Conservation (phyloP, 139 green algal genomes). For the Eudorina sp. region DNA sequence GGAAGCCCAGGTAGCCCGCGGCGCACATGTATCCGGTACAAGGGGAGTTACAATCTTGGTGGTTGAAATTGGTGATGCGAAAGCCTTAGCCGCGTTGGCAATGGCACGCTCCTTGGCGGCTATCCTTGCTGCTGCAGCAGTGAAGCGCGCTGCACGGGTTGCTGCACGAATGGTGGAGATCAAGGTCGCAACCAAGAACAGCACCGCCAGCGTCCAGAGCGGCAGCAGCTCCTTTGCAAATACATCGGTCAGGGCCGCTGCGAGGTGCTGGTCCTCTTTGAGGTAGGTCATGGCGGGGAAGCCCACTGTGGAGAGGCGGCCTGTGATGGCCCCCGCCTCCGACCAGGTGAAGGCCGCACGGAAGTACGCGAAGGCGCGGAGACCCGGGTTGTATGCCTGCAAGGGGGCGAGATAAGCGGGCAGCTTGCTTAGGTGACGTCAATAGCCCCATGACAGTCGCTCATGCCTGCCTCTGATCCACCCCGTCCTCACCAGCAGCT, state of each 20-base stretch:
- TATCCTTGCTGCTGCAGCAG: background rate
- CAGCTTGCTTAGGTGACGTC: no score
- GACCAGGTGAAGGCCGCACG: constrained; percentile 8
- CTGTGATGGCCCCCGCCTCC: background rate
- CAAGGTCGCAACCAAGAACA: background rate
- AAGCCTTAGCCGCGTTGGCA: no score
- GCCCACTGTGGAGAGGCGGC: constrained; percentile 9
- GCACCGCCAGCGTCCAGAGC: constrained; percentile 20
- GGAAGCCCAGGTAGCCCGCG: no score
- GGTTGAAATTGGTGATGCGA: no score
- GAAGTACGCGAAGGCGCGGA: constrained; percentile 33
- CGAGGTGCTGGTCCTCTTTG: background rate
- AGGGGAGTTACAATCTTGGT: no score
- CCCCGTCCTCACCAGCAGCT: constrained; percentile 50
- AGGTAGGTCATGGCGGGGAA: constrained; percentile 49
- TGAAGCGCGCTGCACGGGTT: background rate
- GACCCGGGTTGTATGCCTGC: constrained; percentile 32
- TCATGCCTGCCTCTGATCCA: no score
- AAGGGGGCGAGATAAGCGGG: no score
- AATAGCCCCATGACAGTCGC: no score
- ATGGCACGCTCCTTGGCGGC: background rate
- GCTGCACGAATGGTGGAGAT: background rate
- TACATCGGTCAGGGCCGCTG: background rate
- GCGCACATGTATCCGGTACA: no score
- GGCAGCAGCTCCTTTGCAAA: constrained; percentile 45